These are phyloP conservation scores for Scenedesmus sp. DNA, from an alignment of 163 green algal genomes.

Conservation along the genomic window DNA sequence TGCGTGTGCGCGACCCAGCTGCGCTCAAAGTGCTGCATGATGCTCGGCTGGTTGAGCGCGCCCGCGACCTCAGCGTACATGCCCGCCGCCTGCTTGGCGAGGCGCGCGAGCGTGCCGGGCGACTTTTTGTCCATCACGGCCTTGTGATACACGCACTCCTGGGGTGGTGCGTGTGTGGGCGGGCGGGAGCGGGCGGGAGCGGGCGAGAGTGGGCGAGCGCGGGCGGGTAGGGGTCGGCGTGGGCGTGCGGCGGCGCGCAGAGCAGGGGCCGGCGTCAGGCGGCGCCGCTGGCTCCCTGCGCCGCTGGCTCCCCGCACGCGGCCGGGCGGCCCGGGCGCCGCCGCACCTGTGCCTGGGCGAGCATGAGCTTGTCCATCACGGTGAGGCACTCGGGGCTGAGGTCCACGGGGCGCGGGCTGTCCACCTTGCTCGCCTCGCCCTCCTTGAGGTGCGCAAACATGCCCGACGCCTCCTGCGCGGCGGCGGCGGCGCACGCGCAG, in stretches of 20 bases:
- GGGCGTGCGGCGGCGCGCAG: no score
- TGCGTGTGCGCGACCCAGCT: slow-evolving; percentile 53
- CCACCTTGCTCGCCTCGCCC: slow-evolving; percentile 68
- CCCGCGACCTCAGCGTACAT: slow-evolving; percentile 74
- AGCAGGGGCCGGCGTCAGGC: no score
- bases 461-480: slow-evolving; percentile 85
- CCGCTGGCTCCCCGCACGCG: no score
- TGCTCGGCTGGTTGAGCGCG: slow-evolving; percentile 60
- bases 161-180: background rate
- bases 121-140: slow-evolving; percentile 80
- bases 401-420: slow-evolving; percentile 80
- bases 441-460: slow-evolving; percentile 79
- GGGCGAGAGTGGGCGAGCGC: no score
- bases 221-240: no score
- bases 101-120: slow-evolving; percentile 66
- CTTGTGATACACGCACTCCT: slow-evolving; percentile 88
- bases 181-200: no score
- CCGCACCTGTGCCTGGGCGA: slow-evolving; percentile 84
- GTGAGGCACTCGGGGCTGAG: slow-evolving; percentile 76
- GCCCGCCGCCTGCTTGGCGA: slow-evolving; percentile 75
- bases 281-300: no score
- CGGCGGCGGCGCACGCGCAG: no score
- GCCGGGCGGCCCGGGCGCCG: no score
- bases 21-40: slow-evolving; percentile 78
- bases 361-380: slow-evolving; percentile 94